A percentile compares a stretch with the other conserved stretches of the same genome.
Evolutionary conservation across 805 yeast genomes (phyloP).

Genomic region (Candida maris): DNA sequence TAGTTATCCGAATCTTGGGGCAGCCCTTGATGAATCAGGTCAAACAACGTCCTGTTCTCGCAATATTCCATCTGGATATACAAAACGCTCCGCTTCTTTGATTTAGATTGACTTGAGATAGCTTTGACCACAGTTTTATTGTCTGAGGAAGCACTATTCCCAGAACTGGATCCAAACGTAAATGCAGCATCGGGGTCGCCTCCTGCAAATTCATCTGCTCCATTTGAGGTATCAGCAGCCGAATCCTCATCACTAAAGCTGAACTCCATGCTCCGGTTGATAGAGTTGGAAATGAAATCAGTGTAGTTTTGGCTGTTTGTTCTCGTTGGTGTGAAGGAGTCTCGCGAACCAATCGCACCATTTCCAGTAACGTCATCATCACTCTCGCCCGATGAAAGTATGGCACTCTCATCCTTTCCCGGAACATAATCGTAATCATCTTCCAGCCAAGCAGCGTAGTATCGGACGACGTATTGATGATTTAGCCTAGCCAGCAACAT

Average conservation of each 20-base stretch:
- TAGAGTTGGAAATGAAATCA: slow-evolving; percentile 68
- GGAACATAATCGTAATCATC: slow-evolving; percentile 42
- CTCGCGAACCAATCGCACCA: slow-evolving; percentile 31
- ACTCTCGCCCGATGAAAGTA: slow-evolving; percentile 23
- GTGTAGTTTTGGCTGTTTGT: slow-evolving; percentile 39
- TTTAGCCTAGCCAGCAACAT: slow-evolving; percentile 86
- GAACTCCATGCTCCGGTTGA: slow-evolving; percentile 55
- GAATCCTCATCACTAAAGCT: slow-evolving; percentile 37
- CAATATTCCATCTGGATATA: slow-evolving; percentile 99
- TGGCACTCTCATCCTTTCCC: slow-evolving; percentile 22
- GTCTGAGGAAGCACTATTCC: slow-evolving; percentile 1
- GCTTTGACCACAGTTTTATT: slow-evolving; percentile 6
- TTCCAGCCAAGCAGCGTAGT: slow-evolving; percentile 97
- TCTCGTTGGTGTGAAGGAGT: slow-evolving; percentile 23
- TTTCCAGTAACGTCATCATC: slow-evolving; percentile 29
- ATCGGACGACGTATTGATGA: slow-evolving; percentile 93
- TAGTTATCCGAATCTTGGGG: slow-evolving; percentile 71
- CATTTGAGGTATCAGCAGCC: slow-evolving; percentile 25
- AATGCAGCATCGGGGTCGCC: slow-evolving; percentile 24
- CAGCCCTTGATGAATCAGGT: slow-evolving; percentile 75
- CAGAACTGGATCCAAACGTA: slow-evolving; percentile 24
- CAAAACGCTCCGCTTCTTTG: slow-evolving; percentile 57
- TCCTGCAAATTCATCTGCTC: slow-evolving; percentile 18
- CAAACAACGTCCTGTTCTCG: slow-evolving; percentile 85
- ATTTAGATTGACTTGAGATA: slow-evolving; percentile 9